Base-by-base conservation (phyloP, 2,329 filamentous ascomycete species). In the Xylariaceae sp. region DNA sequence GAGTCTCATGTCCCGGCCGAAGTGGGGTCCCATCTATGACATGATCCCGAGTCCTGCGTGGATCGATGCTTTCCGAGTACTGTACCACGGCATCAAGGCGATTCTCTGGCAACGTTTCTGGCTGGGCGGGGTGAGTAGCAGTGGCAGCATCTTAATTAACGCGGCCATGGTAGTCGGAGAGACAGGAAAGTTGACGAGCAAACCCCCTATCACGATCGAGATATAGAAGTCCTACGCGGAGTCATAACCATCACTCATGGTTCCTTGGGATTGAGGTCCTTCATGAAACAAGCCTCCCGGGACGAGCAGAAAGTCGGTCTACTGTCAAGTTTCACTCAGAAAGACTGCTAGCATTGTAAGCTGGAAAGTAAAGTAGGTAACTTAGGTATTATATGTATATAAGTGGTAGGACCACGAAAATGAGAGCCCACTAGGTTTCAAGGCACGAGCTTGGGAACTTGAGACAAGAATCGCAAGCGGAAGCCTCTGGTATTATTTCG, bases 41-140 rank as follows among this genome's bases (percentile, higher is more conserved):
- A 60, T 80, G 19, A 53, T 78, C 12, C 77, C 79, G 5, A 74
- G 74, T 54, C 55, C 62, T 0, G 66, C 68, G 1, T 81, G 80
- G 78, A 34, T 74, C 13, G 74, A 79, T 46, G 72, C 75, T n/a
- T 57, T 71, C 5, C 67, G 67, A 47, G 65, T 83, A 5, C 13
- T 80, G 0, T 67, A 67, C 39, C 72, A 78, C 51, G 79, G 79
- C 2, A 39, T 76, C 4, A 72, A 73, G 39, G 74, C 71, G 36
- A 67, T 83, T 12, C 61, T 80, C 5, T 82, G 79, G 76, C 80
- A 81, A 61, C 80, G 77, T 74, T 63, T 81, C 32, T 80, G 81
- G 79, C 71, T 74, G 0, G 80, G 79, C 0, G 76, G 76, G 8
- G 73, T 72, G 6, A 76, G 77, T 55, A 69, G 77, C 54, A 69